phyloP scores from a whole-genome alignment of 192 early-diverging fungal genomes.

The Diversispora epigaea region DNA sequence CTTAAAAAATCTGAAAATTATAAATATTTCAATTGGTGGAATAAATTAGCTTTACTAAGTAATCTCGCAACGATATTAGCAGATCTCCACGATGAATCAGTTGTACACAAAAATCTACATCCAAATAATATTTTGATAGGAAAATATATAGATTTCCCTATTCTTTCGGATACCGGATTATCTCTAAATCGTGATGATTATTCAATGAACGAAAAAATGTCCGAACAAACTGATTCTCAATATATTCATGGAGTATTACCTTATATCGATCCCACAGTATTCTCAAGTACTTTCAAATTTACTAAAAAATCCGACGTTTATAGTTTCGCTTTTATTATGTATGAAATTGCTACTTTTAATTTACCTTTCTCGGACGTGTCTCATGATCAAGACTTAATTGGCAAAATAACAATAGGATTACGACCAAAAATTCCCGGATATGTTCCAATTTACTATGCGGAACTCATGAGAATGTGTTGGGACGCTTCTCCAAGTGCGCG shows the following conservation, averaged over 20 bases:
- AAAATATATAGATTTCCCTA: background rate
- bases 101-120: background rate
- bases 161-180: background rate
- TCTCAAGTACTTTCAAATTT: background rate
- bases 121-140: background rate
- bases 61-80: background rate
- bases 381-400: background rate
- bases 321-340: background rate
- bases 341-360: background rate
- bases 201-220: background rate
- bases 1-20: background rate
- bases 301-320: background rate
- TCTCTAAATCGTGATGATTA: too few relatives aligned
- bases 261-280: background rate
- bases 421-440: background rate
- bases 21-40: background rate
- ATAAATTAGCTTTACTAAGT: background rate
- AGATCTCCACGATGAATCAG: background rate
- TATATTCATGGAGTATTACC: background rate
- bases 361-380: background rate
- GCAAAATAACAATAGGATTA: background rate
- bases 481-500: background rate
- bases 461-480: background rate
- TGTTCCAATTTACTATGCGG: background rate
- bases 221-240: background rate